A percentile compares a stretch with the other conserved stretches of the same genome.
Conservation (phyloP, 2,329 filamentous ascomycete genomes). For the Leptographium galeiforme region DNA sequence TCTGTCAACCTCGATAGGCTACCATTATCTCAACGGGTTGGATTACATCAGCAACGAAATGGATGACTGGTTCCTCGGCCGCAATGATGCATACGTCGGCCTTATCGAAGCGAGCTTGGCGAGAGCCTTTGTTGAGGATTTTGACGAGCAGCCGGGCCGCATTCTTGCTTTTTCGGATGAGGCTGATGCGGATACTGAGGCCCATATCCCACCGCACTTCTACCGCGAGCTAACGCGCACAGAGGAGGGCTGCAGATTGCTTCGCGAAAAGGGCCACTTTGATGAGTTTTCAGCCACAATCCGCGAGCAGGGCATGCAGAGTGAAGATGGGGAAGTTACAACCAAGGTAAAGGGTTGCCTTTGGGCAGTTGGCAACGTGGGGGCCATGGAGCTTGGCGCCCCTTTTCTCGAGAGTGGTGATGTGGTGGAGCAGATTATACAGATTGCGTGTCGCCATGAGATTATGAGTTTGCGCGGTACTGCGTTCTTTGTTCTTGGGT, state of each 20-base stretch:
- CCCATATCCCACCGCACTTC: slow-evolving; percentile 85
- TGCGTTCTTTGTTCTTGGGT: slow-evolving; percentile 86
- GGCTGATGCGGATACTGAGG: slow-evolving; percentile 39
- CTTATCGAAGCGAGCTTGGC: slow-evolving; percentile 89
- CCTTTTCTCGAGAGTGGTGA: slow-evolving; percentile 85
- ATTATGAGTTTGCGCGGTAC: slow-evolving; percentile 91
- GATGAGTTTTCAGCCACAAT: slow-evolving; percentile 86
- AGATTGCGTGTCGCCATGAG: slow-evolving; percentile 75
- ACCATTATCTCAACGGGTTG: slow-evolving; percentile 89
- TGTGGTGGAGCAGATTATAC: slow-evolving; percentile 74
- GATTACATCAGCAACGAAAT: slow-evolving; percentile 99
- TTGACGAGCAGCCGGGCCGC: slow-evolving; percentile 39
- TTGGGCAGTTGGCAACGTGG: slow-evolving; percentile 96
- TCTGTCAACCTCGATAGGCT: slow-evolving; percentile 88
- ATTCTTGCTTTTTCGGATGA: slow-evolving; percentile 46
- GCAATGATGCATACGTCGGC: slow-evolving; percentile 90
- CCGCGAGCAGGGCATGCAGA: slow-evolving; percentile 71
- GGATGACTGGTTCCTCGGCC: slow-evolving; percentile 98
- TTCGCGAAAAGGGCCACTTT: slow-evolving; percentile 91
- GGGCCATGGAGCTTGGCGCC: slow-evolving; percentile 92
- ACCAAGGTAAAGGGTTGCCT: slow-evolving; percentile 93
- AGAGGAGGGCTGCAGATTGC: slow-evolving; percentile 75
- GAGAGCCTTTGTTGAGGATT: slow-evolving; percentile 44
- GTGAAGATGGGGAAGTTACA: slow-evolving; percentile 71
- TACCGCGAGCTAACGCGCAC: slow-evolving; percentile 92